Evolutionary conservation across 495 filamentous ascomycete species (phyloP).

Genomic region (Chaetomidium leptoderma): DNA sequence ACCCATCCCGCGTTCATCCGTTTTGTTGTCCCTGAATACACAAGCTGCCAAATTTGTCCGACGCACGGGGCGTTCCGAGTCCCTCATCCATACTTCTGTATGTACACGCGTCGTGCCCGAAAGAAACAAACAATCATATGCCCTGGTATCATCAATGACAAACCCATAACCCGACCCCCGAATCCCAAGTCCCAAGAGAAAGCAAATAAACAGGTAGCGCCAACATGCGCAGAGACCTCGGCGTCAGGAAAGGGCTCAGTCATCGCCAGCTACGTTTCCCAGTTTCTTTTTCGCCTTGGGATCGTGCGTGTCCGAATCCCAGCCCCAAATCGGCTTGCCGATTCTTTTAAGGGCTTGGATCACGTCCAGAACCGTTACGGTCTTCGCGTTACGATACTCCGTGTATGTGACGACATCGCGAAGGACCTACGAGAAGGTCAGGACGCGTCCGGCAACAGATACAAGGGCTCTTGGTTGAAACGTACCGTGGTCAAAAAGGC

Average conservation of each 20-base stretch:
- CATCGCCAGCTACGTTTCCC: neutral
- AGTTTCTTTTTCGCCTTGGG: neutral
- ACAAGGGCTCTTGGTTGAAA: no score
- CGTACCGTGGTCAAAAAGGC: slow-evolving; percentile 50
- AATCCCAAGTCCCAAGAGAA: neutral
- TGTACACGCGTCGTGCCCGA: no score
- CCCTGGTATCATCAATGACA: neutral
- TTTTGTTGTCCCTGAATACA: neutral
- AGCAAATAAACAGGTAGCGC: neutral
- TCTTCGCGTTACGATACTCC: slow-evolving; percentile 53
- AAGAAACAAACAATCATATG: neutral
- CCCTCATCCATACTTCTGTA: no score
- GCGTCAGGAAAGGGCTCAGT: no score
- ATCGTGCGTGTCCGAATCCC: neutral
- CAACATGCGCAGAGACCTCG: neutral
- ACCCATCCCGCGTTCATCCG: neutral
- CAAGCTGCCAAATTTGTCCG: neutral
- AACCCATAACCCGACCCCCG: neutral
- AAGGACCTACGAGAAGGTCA: slow-evolving; percentile 43
- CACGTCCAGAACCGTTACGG: slow-evolving; percentile 62
- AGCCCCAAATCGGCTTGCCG: neutral
- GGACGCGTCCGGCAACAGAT: neutral
- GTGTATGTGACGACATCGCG: slow-evolving; percentile 47
- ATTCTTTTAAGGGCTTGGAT: slow-evolving; percentile 19
- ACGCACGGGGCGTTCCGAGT: no score